These are phyloP conservation scores for Myxozyma neotropica DNA, from an alignment of 805 yeast genomes.

Conservation along the genomic window DNA sequence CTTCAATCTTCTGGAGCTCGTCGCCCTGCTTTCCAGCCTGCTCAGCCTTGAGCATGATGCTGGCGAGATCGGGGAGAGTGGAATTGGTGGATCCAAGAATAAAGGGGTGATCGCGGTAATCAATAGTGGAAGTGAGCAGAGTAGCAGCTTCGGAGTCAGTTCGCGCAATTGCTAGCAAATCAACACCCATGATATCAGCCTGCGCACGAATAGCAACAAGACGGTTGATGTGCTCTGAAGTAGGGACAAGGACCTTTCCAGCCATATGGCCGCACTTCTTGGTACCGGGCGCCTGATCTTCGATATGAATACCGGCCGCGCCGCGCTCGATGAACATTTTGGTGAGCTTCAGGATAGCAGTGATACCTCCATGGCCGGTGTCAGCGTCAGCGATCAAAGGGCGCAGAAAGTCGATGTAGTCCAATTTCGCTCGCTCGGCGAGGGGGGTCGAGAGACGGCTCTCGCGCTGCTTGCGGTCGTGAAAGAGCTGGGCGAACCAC, in stretches of 20 bases:
- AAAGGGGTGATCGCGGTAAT: conserved; percentile 91
- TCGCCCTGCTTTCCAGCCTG: conserved; percentile 69
- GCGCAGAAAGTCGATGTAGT: conserved; percentile 82
- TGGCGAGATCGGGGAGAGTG: conserved; percentile 68
- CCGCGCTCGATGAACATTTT: conserved; percentile 96
- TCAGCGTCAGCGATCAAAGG: conserved; percentile 98
- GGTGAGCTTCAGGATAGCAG: conserved; percentile 93
- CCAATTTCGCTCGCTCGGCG: conserved; percentile 68
- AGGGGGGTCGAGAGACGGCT: conserved; percentile 64
- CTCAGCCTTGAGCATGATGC: conserved; percentile 83
- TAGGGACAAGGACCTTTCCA: conserved; percentile 95
- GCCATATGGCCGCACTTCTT: conserved; percentile 99
- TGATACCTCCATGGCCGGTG: conserved; percentile 98
- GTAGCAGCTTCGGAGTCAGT: conserved; percentile 99
- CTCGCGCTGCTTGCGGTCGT: conserved; percentile 93
- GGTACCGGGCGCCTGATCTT: conserved; percentile 98
- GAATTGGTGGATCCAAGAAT: conserved; percentile 91
- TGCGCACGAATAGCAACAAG: conserved; percentile 91
- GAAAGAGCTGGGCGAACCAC: conserved; percentile 95
- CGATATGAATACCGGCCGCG: conserved; percentile 98
- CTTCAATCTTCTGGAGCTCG: conserved; percentile 71
- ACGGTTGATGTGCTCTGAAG: conserved; percentile 95
- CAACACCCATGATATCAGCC: conserved; percentile 90
- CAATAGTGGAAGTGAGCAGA: conserved; percentile 88
- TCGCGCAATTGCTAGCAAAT: conserved; percentile 86